Conservation (phyloP, 805 yeast species). For the Lachancea lanzarotensis region DNA sequence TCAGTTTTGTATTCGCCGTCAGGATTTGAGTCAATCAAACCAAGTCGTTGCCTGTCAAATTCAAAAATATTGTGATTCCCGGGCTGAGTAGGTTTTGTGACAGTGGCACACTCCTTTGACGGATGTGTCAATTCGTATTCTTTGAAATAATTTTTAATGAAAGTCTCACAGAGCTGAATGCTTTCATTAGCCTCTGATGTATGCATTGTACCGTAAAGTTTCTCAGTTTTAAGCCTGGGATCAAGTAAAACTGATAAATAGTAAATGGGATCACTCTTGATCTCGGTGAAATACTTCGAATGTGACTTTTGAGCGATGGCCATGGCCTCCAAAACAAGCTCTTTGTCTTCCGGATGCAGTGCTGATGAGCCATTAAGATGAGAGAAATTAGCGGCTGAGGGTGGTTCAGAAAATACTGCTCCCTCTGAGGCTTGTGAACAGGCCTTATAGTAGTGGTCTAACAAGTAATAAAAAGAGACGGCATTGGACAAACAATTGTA, state of each 20-base stretch:
- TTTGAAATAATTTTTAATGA: constrained; percentile 5
- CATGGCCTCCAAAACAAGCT: constrained; percentile 9
- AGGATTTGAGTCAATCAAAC: background rate
- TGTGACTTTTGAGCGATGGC: background rate
- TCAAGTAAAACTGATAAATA: constrained; percentile 7
- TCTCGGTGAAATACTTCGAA: background rate
- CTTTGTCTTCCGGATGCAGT: constrained; percentile 4
- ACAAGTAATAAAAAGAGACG: constrained; percentile 1
- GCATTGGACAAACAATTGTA: constrained; percentile 1
- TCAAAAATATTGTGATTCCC: background rate
- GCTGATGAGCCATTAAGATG: constrained; percentile 4
- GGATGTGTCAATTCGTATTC: background rate
- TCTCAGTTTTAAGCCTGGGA: constrained; percentile 5
- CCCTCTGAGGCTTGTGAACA: constrained; percentile 1
- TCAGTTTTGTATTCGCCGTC: background rate
- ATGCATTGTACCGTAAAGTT: background rate
- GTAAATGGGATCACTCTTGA: constrained; percentile 5
- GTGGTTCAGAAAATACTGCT: background rate
- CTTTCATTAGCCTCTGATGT: background rate
- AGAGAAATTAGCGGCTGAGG: background rate
- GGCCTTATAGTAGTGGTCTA: constrained; percentile 5
- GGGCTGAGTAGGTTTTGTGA: background rate
- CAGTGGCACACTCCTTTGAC: background rate
- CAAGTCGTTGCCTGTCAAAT: background rate
- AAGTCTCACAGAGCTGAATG: background rate